Base-by-base conservation (phyloP, 2,329 filamentous ascomycete genomes). In the Neonectria hederae region DNA sequence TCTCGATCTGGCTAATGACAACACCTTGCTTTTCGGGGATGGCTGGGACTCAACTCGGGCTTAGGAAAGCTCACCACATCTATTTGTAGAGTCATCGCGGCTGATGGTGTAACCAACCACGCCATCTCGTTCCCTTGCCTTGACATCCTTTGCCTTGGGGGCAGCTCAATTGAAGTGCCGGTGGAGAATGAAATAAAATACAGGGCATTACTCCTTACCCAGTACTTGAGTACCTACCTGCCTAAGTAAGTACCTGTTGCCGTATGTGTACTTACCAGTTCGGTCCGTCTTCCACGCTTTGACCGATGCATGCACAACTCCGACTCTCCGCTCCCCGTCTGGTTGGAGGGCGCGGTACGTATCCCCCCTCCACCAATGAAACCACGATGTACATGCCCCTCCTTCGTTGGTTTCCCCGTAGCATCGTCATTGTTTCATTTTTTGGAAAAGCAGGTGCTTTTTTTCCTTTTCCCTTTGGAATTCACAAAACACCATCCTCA, bases 301-400 rank as follows among this genome's bases (percentile, higher is more conserved):
- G 30, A 11, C 30, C 30, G 30, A 13, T 32, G 2, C 30, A 32
- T 38, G 32, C 32, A 17, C 32, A 35, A 35, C 32, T 35, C 32
- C 32, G 32, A 14, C 32, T 35, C 32, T 14, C 32, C 32, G 32
- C 32, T 35, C 35, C 35, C 32, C 13, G 14, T 38, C 32, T 5
- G 32, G 3, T 4, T 10, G 30, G 30, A 32, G 30, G 10, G 14
- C n/a, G 7, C 14, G 56, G 42, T 42, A 49, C 56, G 48, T 49
- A 30, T 8, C 28, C 26, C 46, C 48, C 40, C 49, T 28, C 57
- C 57, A 22, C 38, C 46, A 26, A 53, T 48, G 21, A 21, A 24
- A 21, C 19, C 19, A 21, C 24, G 21, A 32, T n/a, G 32, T 42
- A n/a, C n/a, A n/a, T n/a, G 35, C 52, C 59, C 58, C 58, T 61